Evolutionary conservation across 352 stramenopile genomes (phyloP).

Genomic region (Phytophthora melonis): DNA sequence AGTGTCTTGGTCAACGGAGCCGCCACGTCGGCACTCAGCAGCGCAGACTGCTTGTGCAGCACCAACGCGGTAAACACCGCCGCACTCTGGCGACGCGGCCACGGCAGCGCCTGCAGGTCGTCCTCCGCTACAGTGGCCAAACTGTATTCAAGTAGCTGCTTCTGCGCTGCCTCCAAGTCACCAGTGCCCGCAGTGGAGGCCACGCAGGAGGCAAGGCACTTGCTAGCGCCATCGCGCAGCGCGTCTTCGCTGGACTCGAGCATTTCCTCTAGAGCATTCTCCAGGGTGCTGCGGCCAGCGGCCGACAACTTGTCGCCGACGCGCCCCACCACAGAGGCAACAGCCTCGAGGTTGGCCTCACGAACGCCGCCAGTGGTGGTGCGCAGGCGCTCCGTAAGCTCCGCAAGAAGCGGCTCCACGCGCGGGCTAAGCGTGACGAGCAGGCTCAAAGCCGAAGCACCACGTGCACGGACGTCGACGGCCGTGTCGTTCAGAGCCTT

Average conservation of each 20-base stretch:
- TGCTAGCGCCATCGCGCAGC: constrained; percentile 68
- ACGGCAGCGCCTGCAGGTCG: constrained; percentile 51
- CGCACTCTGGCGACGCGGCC: constrained; percentile 72
- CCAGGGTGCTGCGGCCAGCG: constrained; percentile 53
- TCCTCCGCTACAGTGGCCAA: constrained; percentile 50
- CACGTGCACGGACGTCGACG: constrained; percentile 92
- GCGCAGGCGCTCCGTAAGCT: constrained; percentile 90
- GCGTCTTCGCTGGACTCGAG: constrained; percentile 73
- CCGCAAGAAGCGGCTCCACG: constrained; percentile 96
- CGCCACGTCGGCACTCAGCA: constrained; percentile 40
- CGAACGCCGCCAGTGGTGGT: constrained; percentile 75
- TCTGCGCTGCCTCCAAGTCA: constrained; percentile 41
- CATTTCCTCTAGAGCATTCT: constrained; percentile 74
- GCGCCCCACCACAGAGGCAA: constrained; percentile 67
- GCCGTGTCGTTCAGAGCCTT: constrained; percentile 99
- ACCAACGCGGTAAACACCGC: constrained; percentile 66
- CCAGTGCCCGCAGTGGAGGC: constrained; percentile 51
- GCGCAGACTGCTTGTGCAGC: constrained; percentile 53
- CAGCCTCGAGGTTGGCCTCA: constrained; percentile 80
- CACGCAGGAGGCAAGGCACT: constrained; percentile 73
- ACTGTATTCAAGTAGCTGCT: constrained; percentile 56
- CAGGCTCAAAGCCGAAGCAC: constrained; percentile 92
- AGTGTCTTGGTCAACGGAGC: constrained; percentile 46
- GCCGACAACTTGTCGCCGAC: constrained; percentile 81
- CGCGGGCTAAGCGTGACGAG: constrained; percentile 95